phyloP scores from a whole-genome alignment of 2,329 filamentous ascomycete genomes.

The Knufia fluminis region DNA sequence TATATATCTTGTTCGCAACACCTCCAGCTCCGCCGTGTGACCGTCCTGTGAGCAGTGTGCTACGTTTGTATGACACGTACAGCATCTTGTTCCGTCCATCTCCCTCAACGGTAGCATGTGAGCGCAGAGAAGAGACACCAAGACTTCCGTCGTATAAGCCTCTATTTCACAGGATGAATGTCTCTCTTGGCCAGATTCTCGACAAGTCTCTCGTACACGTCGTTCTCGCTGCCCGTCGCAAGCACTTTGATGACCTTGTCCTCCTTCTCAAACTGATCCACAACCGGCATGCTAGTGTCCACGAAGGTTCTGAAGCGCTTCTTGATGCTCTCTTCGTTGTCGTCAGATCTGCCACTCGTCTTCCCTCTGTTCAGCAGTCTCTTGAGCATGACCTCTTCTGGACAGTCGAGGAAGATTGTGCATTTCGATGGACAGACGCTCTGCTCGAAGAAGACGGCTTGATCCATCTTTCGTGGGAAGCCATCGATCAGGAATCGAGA shows the following conservation, averaged over 20 bases:
- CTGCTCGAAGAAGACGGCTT: constrained; percentile 88
- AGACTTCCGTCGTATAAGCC: neutral
- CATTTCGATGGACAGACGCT: constrained; percentile 73
- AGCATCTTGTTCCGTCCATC: no score
- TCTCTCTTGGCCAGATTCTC: constrained; percentile 39
- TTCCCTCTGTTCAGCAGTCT: constrained; percentile 80
- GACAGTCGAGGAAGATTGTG: constrained; percentile 90
- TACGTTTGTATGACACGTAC: no score
- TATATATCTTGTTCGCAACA: no score
- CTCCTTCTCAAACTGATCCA: constrained; percentile 70
- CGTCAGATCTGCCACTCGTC: constrained; percentile 83
- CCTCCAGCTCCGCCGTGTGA: no score
- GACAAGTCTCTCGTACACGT: constrained; percentile 50
- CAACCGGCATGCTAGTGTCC: constrained; percentile 95
- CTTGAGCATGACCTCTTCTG: constrained; percentile 77
- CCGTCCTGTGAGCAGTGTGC: no score
- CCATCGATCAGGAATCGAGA: constrained; percentile 68
- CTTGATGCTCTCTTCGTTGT: constrained; percentile 90
- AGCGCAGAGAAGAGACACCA: no score
- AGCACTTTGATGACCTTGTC: constrained; percentile 71
- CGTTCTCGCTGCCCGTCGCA: constrained; percentile 59
- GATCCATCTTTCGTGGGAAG: constrained; percentile 95
- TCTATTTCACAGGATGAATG: constrained; percentile 16
- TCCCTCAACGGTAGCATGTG: no score
- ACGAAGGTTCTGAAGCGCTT: constrained; percentile 93